Percentiles rank a stretch among this genome's conserved stretches.
Conservation (phyloP, 805 yeast genomes). For the Hanseniaspora pseudoguilliermondii region DNA sequence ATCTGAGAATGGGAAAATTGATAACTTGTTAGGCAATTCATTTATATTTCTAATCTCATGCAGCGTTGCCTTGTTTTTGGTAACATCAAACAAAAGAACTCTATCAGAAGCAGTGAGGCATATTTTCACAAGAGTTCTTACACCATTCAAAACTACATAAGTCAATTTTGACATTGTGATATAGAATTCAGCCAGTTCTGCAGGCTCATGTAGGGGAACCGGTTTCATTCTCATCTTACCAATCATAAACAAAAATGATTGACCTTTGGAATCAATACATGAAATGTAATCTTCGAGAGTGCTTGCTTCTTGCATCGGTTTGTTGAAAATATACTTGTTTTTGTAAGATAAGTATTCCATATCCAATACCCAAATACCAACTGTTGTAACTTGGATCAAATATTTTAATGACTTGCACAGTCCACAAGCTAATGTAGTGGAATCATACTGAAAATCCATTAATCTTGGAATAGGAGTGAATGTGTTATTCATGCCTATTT, state of each 20-base stretch:
- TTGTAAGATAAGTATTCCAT: slow-evolving; percentile 41
- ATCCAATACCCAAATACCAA: slow-evolving; percentile 50
- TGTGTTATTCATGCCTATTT: slow-evolving; percentile 54
- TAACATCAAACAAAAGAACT: slow-evolving; percentile 59
- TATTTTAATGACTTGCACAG: slow-evolving; percentile 42
- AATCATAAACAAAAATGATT: slow-evolving; percentile 44
- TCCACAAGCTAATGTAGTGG: slow-evolving; percentile 54
- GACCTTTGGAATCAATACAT: slow-evolving; percentile 57
- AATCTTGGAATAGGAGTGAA: slow-evolving; percentile 48
- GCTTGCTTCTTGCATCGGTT: slow-evolving; percentile 35
- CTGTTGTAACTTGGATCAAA: slow-evolving; percentile 63
- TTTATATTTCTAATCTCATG: slow-evolving; percentile 29
- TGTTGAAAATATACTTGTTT: slow-evolving; percentile 40
- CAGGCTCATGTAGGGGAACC: slow-evolving; percentile 26
- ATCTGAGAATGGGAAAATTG: slow-evolving; percentile 25
- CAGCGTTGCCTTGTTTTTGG: slow-evolving; percentile 42
- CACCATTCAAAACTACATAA: slow-evolving; percentile 37
- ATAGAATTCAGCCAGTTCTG: slow-evolving; percentile 34
- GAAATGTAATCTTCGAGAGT: slow-evolving; percentile 51
- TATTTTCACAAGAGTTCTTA: slow-evolving; percentile 26
- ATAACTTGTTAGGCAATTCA: slow-evolving; percentile 31
- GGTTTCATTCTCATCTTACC: slow-evolving; percentile 29
- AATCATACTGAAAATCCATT: slow-evolving; percentile 45
- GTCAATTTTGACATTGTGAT: slow-evolving; percentile 57
- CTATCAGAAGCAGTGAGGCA: slow-evolving; percentile 55